Evolutionary conservation across 202 grass and related monocot genomes (phyloP).

Genomic region (Schoenoplectus triqueter): DNA sequence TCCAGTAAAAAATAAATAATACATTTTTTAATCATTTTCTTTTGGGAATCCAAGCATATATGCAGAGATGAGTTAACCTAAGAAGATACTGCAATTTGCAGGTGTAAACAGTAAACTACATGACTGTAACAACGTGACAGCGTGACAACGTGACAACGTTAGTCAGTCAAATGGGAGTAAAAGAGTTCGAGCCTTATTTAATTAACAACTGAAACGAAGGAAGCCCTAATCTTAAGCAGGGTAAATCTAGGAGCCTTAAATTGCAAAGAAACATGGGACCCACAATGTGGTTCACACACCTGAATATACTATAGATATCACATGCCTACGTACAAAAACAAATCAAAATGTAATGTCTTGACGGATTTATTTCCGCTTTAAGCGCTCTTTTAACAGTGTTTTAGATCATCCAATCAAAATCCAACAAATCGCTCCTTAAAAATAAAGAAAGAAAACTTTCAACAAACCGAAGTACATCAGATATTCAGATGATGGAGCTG

Average conservation of each 20-base stretch:
- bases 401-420: constrained; percentile 14
- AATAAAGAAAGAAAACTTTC: not conserved
- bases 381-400: not conserved
- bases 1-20: not conserved
- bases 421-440: not conserved
- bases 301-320: constrained; percentile 32
- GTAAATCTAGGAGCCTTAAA: not conserved
- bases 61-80: not conserved
- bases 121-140: not conserved
- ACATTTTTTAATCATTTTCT: not conserved
- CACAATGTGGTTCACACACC: constrained; percentile 32
- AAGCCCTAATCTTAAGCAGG: not conserved
- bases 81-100: constrained; percentile 1
- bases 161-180: no score
- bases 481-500: not conserved
- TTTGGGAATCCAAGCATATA: not conserved
- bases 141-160: not conserved
- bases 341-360: not conserved
- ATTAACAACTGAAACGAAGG: not conserved
- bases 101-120: not conserved
- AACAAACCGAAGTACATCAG: not conserved
- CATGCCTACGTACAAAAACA: constrained; percentile 25
- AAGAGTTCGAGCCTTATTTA: no score
- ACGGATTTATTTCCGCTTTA: not conserved
- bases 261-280: not conserved